Evolutionary conservation across 75 land plant species (phyloP), one percentile per base, ranked within the genome.

Genomic region (Azolla pinnata): DNA sequence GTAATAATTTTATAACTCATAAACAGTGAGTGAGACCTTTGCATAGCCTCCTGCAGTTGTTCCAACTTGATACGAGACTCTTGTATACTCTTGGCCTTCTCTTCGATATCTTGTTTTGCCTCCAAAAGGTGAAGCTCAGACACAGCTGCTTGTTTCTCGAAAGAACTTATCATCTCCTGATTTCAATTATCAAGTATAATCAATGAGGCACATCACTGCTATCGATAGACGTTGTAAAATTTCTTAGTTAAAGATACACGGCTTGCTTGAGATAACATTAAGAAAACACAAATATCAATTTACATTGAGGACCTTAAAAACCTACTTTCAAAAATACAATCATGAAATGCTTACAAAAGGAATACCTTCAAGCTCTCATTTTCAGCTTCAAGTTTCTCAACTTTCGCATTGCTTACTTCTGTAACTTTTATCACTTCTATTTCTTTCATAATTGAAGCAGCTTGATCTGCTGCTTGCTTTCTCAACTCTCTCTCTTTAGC

Each of bases 291-390:
- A n/a, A n/a, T n/a, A n/a, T n/a, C n/a, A n/a, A n/a, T n/a, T n/a
- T n/a, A n/a, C n/a, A n/a, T n/a, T n/a, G n/a, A n/a, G n/a, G n/a
- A n/a, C n/a, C n/a, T n/a, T n/a, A n/a, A n/a, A n/a, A n/a, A n/a
- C n/a, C n/a, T n/a, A n/a, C n/a, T n/a, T n/a, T n/a, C n/a, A n/a
- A n/a, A n/a, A n/a, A n/a, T n/a, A n/a, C n/a, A n/a, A n/a, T n/a
- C n/a, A n/a, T n/a, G n/a, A 45, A 71, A 12, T 1, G 70, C 42
- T 44, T 44, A 51, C 32, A 31, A 44, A 31, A 59, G 1, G 17
- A 33, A 46, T 33, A 95, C 99, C 99, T 95, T 81, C 27, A 95
- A 82, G 21, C 75, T 89, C 31, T 79, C 85, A 76, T 89, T 89
- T 69, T 95, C 99, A 48, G 53, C 50, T 29, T 72, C 64, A 26